Conservation (phyloP, 768 basidiomycete genomes). For the Suillus fuscotomentosus region DNA sequence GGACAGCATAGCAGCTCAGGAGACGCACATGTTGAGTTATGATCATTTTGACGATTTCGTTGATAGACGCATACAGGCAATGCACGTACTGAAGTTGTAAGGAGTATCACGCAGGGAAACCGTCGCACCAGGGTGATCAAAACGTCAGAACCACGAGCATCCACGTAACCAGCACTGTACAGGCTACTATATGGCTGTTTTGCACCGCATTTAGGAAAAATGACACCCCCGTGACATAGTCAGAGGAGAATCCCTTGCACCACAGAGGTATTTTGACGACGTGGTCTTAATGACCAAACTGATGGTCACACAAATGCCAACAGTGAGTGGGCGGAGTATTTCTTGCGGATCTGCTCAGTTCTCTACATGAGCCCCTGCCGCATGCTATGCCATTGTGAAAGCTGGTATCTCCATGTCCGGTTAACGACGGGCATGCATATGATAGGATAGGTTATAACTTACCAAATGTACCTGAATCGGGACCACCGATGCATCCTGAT, state of each 20-base stretch:
- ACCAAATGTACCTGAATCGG: background rate
- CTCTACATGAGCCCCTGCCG: background rate
- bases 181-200: too few relatives aligned
- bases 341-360: background rate
- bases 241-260: background rate
- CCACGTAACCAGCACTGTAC: too few relatives aligned
- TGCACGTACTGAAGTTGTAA: too few relatives aligned
- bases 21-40: background rate
- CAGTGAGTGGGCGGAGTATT: background rate
- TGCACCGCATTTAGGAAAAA: background rate
- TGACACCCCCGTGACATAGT: background rate
- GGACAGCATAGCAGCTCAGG: background rate
- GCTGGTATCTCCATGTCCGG: background rate
- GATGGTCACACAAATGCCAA: background rate
- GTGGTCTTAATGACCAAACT: background rate
- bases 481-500: background rate
- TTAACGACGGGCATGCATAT: background rate
- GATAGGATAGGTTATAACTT: background rate
- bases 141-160: too few relatives aligned
- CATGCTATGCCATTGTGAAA: background rate
- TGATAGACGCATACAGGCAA: too few relatives aligned
- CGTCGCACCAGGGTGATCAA: too few relatives aligned
- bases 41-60: background rate
- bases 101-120: too few relatives aligned
- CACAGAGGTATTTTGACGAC: background rate